Evolutionary conservation across 2,329 filamentous ascomycete species (phyloP).

Genomic region (Dothideomycetes sp.): DNA sequence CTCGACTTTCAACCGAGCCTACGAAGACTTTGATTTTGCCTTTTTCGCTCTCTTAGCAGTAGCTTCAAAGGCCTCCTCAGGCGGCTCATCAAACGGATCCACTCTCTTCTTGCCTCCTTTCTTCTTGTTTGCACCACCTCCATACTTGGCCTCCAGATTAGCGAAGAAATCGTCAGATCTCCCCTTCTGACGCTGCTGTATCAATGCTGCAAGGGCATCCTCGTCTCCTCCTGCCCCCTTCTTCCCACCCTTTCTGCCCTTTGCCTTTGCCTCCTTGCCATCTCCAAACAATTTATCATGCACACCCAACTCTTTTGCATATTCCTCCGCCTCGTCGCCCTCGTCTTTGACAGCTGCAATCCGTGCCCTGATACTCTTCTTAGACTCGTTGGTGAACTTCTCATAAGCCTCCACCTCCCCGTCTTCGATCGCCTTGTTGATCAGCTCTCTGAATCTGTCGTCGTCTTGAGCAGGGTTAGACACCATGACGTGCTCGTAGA

Average conservation of each 20-base stretch:
- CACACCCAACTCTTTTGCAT: constrained; percentile 64
- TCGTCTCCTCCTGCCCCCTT: constrained; percentile 24
- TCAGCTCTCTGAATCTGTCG: constrained; percentile 67
- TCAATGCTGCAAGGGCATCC: constrained; percentile 58
- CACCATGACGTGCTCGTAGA: constrained; percentile 81
- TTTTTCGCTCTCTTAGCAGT: constrained; percentile 23
- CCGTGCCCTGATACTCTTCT: constrained; percentile 26
- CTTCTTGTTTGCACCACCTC: constrained; percentile 27
- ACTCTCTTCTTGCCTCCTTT: constrained; percentile 31
- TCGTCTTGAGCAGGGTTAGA: constrained; percentile 78
- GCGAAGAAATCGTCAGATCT: constrained; percentile 56
- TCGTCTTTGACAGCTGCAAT: constrained; percentile 54
- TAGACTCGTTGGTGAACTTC: constrained; percentile 62
- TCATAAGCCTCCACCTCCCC: constrained; percentile 56
- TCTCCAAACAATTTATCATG: constrained; percentile 55
- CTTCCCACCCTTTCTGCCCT: constrained; percentile 35
- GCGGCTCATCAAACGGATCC: constrained; percentile 40
- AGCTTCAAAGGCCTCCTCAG: constrained; percentile 51
- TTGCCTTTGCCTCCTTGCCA: constrained; percentile 20
- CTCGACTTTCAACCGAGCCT: constrained; percentile 1
- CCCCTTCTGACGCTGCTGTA: constrained; percentile 57
- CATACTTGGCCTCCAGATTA: constrained; percentile 66
- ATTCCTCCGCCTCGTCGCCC: constrained; percentile 59
- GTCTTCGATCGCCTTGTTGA: constrained; percentile 65
- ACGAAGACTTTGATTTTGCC: constrained; percentile 1